Evolutionary conservation across 1,139 yeast genomes (phyloP), one percentile per base, ranked within the genome.

Genomic region (Suhomyces choctaworum): DNA sequence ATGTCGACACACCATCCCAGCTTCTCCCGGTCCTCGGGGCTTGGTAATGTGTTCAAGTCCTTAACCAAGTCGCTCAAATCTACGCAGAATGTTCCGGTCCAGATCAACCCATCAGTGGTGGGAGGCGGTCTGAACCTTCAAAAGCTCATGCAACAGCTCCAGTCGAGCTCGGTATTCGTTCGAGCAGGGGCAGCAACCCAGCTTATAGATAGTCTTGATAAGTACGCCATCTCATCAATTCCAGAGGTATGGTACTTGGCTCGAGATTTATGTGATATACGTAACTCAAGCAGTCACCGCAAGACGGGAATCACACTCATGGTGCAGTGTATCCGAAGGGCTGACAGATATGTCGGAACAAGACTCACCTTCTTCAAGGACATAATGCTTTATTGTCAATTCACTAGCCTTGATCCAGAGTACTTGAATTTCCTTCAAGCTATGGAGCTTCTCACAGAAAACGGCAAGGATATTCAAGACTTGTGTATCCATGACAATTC

Each of bases 191-290:
- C 86, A 0, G 80, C 85, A 1, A 66, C 64, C 4, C 62, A 70
- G 25, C 58, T 85, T 28, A 62, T 75, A 4, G 72, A 70, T 4
- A 67, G 78, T 2, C 57, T 86, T 4, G 70, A 70, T 27, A 73
- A 70, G 29, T 72, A 70, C 35, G 66, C 82, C 7, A 70, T 80
- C 2, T 70, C 82, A 0, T 75, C 83, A 2, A 68, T 84, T 4
- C 82, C 85, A 0, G 90, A 84, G 47, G 70, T 86, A 4, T 87
- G 96, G 96, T 79, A 82, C 51, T 61, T 79, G 37, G 82, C 82
- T 0, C 64, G 78, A 44, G 79, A 75, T 39, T 62, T 83, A 58
- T 69, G 84, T 32, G 66, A 67, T 7, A 54, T 64, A 0, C 60
- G 60, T 10, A 56, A 66, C 9, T 64, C 66, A 25, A 60, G 66